These are phyloP conservation scores for Balansia obtecta DNA, from an alignment of 2,329 filamentous ascomycete species.

Conservation along the genomic window DNA sequence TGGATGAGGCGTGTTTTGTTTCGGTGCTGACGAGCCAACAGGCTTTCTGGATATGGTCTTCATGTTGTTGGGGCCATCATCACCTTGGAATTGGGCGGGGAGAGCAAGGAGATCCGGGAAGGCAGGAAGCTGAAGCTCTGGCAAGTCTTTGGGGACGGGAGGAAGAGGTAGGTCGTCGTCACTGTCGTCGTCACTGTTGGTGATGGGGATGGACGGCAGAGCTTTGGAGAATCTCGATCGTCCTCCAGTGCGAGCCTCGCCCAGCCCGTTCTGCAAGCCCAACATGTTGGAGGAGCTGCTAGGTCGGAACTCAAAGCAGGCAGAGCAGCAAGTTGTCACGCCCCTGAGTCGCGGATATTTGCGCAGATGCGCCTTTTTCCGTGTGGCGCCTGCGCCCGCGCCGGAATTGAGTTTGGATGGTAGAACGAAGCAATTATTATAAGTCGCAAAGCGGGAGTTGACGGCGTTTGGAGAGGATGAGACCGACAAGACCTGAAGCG, in stretches of 20 bases:
- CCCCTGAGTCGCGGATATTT: background rate
- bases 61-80: slow-evolving; percentile 9
- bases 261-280: background rate
- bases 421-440: slow-evolving; percentile 2
- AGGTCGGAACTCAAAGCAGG: background rate
- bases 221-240: slow-evolving; percentile 47
- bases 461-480: slow-evolving; percentile 36
- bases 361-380: background rate
- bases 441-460: slow-evolving; percentile 30
- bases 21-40: slow-evolving; percentile 7
- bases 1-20: background rate
- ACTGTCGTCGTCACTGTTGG: slow-evolving; percentile 9
- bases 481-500: slow-evolving; percentile 26
- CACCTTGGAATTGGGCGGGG: slow-evolving; percentile 13
- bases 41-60: slow-evolving; percentile 11
- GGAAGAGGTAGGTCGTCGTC: slow-evolving; percentile 10
- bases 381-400: background rate
- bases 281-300: slow-evolving; percentile 1
- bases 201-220: slow-evolving; percentile 35
- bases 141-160: slow-evolving; percentile 13
- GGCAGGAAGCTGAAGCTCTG: slow-evolving; percentile 10
- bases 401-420: background rate
- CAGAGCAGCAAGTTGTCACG: background rate
- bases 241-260: slow-evolving; percentile 17
- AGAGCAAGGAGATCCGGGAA: slow-evolving; percentile 15